Evolutionary conservation across 1,139 yeast genomes (phyloP).

Genomic region (Yamadazyma songkhlaensis): DNA sequence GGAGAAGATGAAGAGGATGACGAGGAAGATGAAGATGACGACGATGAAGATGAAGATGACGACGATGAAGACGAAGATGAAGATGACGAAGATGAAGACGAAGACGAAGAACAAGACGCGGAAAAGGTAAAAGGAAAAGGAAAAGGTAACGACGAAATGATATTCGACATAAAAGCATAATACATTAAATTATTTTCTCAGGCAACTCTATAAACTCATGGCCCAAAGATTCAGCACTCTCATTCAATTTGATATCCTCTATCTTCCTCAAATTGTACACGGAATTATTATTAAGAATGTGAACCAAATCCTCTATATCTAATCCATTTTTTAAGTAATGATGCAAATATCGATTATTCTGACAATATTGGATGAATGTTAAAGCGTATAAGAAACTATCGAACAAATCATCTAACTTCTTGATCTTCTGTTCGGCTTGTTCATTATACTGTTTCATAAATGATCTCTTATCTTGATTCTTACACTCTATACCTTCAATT

Average conservation of each 20-base stretch:
- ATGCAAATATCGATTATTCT: constrained; percentile 15
- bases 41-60: constrained; percentile 32
- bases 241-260: constrained; percentile 11
- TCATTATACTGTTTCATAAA: constrained; percentile 13
- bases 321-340: constrained; percentile 11
- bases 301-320: constrained; percentile 14
- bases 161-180: constrained; percentile 27
- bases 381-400: constrained; percentile 37
- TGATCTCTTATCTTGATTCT: constrained; percentile 2
- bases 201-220: neutral
- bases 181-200: neutral
- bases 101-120: constrained; percentile 17
- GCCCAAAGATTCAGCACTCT: constrained; percentile 4
- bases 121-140: constrained; percentile 7
- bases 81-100: constrained; percentile 24
- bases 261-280: constrained; percentile 4
- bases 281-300: constrained; percentile 5
- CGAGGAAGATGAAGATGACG: constrained; percentile 36
- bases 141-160: constrained; percentile 29
- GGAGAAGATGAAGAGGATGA: constrained; percentile 38
- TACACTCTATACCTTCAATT: neutral
- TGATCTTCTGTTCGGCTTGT: constrained; percentile 3
- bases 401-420: constrained; percentile 39
- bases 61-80: constrained; percentile 29
- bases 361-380: constrained; percentile 20